These are phyloP conservation scores for Leptographium lundbergii DNA, from an alignment of 2,329 filamentous ascomycete genomes.

Conservation along the genomic window DNA sequence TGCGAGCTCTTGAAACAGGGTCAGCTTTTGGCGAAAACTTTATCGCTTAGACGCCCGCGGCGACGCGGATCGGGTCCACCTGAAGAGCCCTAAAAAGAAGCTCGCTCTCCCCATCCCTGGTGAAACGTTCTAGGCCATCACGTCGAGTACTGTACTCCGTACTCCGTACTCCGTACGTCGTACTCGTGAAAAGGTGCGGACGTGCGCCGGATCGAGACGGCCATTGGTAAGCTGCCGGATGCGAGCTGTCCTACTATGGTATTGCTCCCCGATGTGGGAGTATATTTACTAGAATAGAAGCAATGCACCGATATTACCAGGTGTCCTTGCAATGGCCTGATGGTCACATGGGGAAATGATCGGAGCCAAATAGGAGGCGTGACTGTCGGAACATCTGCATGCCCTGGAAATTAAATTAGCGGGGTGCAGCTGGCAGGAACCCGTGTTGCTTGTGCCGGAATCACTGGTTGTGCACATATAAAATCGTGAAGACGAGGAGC, in stretches of 20 bases:
- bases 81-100: background rate
- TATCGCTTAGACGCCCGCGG: background rate
- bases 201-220: background rate
- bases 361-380: background rate
- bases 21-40: background rate
- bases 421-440: background rate
- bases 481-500: background rate
- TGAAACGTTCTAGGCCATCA: background rate
- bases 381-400: background rate
- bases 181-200: background rate
- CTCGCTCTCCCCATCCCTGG: background rate
- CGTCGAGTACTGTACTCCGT: background rate
- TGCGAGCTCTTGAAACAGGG: background rate
- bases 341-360: background rate
- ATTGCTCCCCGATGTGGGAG: too few species aligned
- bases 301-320: background rate
- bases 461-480: background rate
- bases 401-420: background rate
- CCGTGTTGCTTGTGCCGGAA: background rate
- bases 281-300: background rate
- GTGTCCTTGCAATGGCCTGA: background rate
- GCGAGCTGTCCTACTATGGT: too few species aligned
- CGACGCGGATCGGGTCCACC: background rate
- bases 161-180: too few species aligned
- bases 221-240: background rate